Evolutionary conservation across 352 stramenopile species (phyloP).

Genomic region (Peronospora farinosa): DNA sequence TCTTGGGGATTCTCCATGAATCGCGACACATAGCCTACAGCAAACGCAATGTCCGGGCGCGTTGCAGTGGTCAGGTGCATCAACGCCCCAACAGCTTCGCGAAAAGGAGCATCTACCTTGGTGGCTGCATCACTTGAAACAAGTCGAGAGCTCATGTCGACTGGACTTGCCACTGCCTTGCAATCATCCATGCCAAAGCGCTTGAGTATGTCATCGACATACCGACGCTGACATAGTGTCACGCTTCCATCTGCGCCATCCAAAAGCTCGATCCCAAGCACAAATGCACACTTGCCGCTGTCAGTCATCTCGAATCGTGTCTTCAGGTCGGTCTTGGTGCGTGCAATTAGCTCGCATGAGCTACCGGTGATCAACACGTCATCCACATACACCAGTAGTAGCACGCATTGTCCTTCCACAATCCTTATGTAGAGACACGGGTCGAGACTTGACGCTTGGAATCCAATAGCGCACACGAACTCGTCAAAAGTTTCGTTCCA

Average conservation of each 20-base stretch:
- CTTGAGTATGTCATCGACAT: too few species aligned
- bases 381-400: constrained; percentile 14
- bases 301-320: too few species aligned
- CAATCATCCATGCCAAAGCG: too few species aligned
- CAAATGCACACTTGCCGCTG: too few species aligned
- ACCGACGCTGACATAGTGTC: constrained; percentile 15
- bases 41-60: too few species aligned
- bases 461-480: not conserved
- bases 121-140: too few species aligned
- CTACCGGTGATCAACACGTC: constrained; percentile 12
- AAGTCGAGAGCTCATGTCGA: too few species aligned
- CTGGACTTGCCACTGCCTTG: too few species aligned
- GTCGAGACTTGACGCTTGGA: not conserved
- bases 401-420: constrained; percentile 3
- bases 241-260: constrained; percentile 13
- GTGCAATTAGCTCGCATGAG: constrained; percentile 4
- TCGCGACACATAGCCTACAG: constrained; percentile 4
- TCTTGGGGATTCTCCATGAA: constrained; percentile 22
- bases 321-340: constrained; percentile 16
- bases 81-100: too few species aligned
- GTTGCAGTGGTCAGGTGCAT: too few species aligned
- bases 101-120: too few species aligned
- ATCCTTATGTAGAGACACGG: constrained; percentile 15
- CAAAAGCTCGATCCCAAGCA: constrained; percentile 15
- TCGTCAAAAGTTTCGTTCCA: constrained; percentile 7